Evolutionary conservation across 2,329 filamentous ascomycete species (phyloP), one percentile per base, ranked within the genome.

Genomic region (Colletotrichum sp.): DNA sequence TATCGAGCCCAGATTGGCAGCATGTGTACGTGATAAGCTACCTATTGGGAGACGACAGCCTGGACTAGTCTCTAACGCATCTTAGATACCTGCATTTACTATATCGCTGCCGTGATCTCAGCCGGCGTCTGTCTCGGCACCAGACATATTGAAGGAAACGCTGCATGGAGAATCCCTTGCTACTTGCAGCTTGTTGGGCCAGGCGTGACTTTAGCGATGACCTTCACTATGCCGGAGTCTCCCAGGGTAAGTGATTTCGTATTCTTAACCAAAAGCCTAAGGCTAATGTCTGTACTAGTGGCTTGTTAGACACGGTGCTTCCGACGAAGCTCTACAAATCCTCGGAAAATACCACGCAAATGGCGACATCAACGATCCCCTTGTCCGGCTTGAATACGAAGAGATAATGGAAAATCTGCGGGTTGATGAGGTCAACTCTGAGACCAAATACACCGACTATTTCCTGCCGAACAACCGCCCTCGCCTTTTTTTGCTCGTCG

Each of bases 161-260:
- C 52, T 9, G 52, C 52, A 57, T 57, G 52, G 52, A 57, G 52
- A 57, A 57, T 57, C 7, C 52, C 52, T 26, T 57, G 52, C 21
- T 57, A 57, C 15, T 26, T 57, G 52, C 52, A 57, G 21, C 21
- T 57, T 26, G 52, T 57, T 2, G 52, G 52, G 5, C 52, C 52
- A 57, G 52, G 52, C 21, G 52, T 57, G 52, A 57, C 52, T 57
- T 4, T 26, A 26, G 21, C 21, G 6, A 57, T 57, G 52, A 57
- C 21, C 21, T 16, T 57, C 52, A 57, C 52, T 8, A 26, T 57
- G 52, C 52, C 52, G 2, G 52, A 57, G 21, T 57, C 52, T 16
- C 52, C 52, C 6, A 57, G 52, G 8, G 52, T 57, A 57, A 57
- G 52, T 13, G 10, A 15, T 55, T 55, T 15, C 10, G 12, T 55